Evolutionary conservation across 352 stramenopile species (phyloP).

Genomic region (Pythium aristosporum): DNA sequence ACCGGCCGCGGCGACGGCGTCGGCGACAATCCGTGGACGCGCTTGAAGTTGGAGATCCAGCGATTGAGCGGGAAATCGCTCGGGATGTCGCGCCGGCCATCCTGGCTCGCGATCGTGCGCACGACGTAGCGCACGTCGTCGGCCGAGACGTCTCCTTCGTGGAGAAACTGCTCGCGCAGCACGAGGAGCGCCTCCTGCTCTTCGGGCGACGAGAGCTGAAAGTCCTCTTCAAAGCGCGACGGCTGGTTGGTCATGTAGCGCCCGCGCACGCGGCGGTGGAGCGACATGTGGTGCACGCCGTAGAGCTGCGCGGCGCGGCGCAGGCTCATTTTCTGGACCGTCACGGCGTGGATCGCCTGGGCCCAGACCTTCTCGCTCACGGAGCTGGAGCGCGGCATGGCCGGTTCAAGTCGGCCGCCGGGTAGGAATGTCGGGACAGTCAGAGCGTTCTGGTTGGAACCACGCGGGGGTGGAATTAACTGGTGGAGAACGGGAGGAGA

Average conservation of each 20-base stretch:
- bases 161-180: constrained; percentile 55
- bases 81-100: constrained; percentile 38
- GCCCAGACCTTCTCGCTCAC: constrained; percentile 60
- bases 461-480: not conserved
- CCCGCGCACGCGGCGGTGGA: constrained; percentile 57
- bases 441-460: not conserved
- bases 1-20: not conserved
- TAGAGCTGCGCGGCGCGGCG: constrained; percentile 57
- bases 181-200: constrained; percentile 53
- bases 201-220: constrained; percentile 36
- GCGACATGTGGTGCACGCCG: constrained; percentile 62
- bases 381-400: constrained; percentile 32
- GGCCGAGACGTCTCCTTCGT: constrained; percentile 34
- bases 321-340: constrained; percentile 60
- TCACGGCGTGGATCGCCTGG: constrained; percentile 61
- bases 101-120: constrained; percentile 48
- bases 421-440: too few relatives aligned
- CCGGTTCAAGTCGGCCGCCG: too few relatives aligned
- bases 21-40: constrained; percentile 34
- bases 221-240: constrained; percentile 12
- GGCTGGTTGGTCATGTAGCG: constrained; percentile 23
- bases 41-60: constrained; percentile 62
- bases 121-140: constrained; percentile 65
- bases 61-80: constrained; percentile 39
- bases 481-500: not conserved